These are phyloP conservation scores for Dichotomopilus funicola DNA, from an alignment of 2,329 filamentous ascomycete species.

Conservation along the genomic window DNA sequence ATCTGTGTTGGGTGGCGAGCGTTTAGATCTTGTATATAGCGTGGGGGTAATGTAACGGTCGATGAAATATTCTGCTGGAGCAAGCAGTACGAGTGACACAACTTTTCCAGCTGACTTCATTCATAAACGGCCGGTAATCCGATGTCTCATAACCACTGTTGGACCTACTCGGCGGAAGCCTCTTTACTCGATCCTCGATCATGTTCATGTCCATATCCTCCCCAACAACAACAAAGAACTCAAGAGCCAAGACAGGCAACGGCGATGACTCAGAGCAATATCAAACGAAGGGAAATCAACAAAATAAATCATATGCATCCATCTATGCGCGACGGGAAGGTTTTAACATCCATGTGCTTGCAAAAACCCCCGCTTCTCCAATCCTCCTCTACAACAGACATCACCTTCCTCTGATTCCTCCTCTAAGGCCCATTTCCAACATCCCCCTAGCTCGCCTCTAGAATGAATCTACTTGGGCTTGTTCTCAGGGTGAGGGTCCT, in stretches of 20 bases:
- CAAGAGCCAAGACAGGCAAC: neutral
- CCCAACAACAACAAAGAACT: neutral
- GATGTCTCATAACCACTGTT: too few species aligned
- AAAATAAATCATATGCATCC: conserved; percentile 8
- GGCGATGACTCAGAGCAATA: too few species aligned
- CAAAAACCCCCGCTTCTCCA: neutral
- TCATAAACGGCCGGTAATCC: too few species aligned
- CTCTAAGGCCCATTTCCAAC: neutral
- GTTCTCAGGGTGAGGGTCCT: conserved; percentile 51
- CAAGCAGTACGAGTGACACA: neutral
- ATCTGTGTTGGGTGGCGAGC: too few species aligned
- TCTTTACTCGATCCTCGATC: neutral
- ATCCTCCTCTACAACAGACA: neutral
- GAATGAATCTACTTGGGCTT: conserved; percentile 42
- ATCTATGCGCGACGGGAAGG: neutral
- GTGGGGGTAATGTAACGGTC: neutral
- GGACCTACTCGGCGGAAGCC: too few species aligned
- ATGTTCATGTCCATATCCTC: neutral
- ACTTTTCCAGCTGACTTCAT: too few species aligned
- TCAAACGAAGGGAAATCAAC: neutral
- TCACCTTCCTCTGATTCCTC: neutral
- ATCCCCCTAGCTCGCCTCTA: neutral
- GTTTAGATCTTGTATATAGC: conserved; percentile 8
- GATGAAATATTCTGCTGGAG: neutral
- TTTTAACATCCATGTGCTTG: too few species aligned